Evolutionary conservation across 164 flowering plant genomes (phyloP), one percentile per base, ranked within the genome.

Genomic region (Vitis riparia): DNA sequence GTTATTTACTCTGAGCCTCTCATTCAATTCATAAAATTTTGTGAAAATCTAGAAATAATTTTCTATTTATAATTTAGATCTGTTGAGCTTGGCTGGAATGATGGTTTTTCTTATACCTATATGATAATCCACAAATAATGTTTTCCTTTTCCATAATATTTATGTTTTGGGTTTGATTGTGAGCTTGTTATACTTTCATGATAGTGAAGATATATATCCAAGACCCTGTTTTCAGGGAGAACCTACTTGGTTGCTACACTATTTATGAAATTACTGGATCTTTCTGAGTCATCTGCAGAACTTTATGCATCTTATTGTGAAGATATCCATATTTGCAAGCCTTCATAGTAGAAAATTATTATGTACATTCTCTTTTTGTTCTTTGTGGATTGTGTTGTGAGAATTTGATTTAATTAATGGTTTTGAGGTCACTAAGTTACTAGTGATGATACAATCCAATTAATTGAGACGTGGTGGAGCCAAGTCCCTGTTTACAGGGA

Each of bases 1-100:
- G 88, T 81, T 71, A 15, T 52, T 27, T 71, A 13, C 1, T 73
- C 97, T 91, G 98, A 91, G 94, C 91, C 82, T 55, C 11, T 44
- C 4, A 58, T 55, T 10, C 17, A 55, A 2, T 23, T 59, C 59
- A 17, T 11, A 6, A 37, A 13, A 13, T 13, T 61, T 30, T 12
- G 2, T 12, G 5, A 2, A 27, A 27, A 13, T 11, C 14, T 53
- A 11, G 56, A 53, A 13, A 14, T n/a, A 13, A n/a, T 53, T 53
- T 32, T 37, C 44, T 37, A 2, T 37, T 37, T 37, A 2, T 37
- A 6, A 37, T 37, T 6, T 3, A 37, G 44, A 37, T 37, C 0
- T 3, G 5, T 37, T 37, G 44, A 37, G 44, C 5, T 37, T 37
- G 5, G 44, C 44, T 37, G 44, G 44, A 37, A 37, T 37, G 44